Percentiles rank a stretch among this genome's conserved stretches.
Evolutionary conservation across 352 stramenopile genomes (phyloP).

Genomic region (Globisporangium uncinulatum): DNA sequence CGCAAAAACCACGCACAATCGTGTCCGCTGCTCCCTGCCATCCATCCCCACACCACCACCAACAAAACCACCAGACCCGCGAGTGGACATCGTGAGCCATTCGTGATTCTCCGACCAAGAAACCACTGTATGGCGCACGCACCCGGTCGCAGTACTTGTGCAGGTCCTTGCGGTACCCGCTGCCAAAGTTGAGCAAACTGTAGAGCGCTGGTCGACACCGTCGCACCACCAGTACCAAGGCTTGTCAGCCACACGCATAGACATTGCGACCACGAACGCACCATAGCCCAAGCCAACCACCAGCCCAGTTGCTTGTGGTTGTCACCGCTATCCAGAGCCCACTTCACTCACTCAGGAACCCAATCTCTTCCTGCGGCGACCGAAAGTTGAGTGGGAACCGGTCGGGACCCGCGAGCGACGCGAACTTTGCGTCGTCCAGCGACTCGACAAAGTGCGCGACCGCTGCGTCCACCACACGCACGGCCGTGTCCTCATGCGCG

Average conservation of each 20-base stretch:
- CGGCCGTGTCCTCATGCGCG: slow-evolving; percentile 30
- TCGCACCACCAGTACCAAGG: not conserved
- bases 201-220: slow-evolving; percentile 34
- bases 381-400: slow-evolving; percentile 76
- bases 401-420: slow-evolving; percentile 32
- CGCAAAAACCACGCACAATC: slow-evolving; percentile 33
- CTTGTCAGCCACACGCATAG: not conserved
- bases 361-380: slow-evolving; percentile 66
- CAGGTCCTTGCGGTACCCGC: slow-evolving; percentile 71
- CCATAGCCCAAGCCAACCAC: too few species aligned
- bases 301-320: too few species aligned
- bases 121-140: not conserved
- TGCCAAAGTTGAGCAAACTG: slow-evolving; percentile 74
- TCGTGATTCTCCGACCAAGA: not conserved
- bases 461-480: slow-evolving; percentile 48
- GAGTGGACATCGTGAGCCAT: not conserved
- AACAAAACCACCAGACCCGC: not conserved
- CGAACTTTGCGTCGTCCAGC: slow-evolving; percentile 49
- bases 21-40: slow-evolving; percentile 61
- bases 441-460: slow-evolving; percentile 38
- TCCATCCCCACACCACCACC: not conserved
- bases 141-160: slow-evolving; percentile 66
- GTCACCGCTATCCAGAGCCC: not conserved
- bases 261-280: not conserved
- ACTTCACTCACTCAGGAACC: slow-evolving; percentile 55